Evolutionary conservation across 2,329 filamentous ascomycete genomes (phyloP).

Genomic region (Anthostomella pinea): DNA sequence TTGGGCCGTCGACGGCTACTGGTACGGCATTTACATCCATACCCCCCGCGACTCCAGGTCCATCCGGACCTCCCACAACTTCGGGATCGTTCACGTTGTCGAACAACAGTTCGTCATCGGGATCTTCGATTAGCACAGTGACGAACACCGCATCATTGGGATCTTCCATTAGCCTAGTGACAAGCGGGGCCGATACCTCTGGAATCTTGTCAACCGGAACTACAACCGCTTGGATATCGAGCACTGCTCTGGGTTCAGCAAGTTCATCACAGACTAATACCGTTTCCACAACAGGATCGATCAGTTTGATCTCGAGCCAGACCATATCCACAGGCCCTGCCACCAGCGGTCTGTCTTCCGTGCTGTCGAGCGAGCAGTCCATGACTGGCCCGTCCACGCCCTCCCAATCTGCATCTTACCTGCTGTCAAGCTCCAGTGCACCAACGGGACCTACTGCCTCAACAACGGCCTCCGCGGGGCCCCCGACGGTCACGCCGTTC

Average conservation of each 20-base stretch:
- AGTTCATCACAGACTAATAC: no score
- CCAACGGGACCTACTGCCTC: slow-evolving; percentile 7
- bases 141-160: slow-evolving; percentile 7
- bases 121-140: slow-evolving; percentile 7
- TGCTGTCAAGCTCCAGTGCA: slow-evolving; percentile 14
- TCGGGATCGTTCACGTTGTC: neutral
- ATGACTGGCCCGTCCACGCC: neutral
- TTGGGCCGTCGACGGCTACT: slow-evolving; percentile 6
- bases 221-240: slow-evolving; percentile 1
- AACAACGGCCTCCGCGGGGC: slow-evolving; percentile 2
- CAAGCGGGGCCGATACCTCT: slow-evolving; percentile 4
- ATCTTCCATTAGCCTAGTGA: slow-evolving; percentile 4
- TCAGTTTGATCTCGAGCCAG: no score
- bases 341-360: slow-evolving; percentile 3
- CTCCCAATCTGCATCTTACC: slow-evolving; percentile 14
- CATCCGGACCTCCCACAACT: no score
- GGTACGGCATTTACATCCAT: slow-evolving; percentile 5
- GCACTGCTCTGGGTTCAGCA: no score
- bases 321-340: no score
- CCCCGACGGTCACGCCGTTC: slow-evolving; percentile 6
- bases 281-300: no score
- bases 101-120: slow-evolving; percentile 8
- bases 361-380: slow-evolving; percentile 1
- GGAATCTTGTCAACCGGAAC: slow-evolving; percentile 3
- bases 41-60: no score